Evolutionary conservation across 2,329 filamentous ascomycete genomes (phyloP).

Genomic region (Aspergillus oerlinghausenensis): DNA sequence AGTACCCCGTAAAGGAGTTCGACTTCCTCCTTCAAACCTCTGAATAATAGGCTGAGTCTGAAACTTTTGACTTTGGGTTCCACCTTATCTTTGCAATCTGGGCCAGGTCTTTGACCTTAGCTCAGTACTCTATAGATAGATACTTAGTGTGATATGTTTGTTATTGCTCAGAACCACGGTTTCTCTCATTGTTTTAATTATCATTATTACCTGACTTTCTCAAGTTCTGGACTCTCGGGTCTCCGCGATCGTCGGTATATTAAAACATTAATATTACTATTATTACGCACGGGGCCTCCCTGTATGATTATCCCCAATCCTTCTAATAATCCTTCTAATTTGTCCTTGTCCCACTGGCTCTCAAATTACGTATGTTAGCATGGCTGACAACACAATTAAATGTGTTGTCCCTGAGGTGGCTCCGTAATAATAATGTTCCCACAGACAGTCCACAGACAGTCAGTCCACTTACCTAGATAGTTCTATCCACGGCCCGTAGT

Average conservation of each 20-base stretch:
- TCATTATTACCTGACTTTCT: neutral
- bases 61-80: neutral
- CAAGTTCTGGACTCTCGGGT: no score
- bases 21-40: neutral
- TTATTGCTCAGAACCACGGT: neutral
- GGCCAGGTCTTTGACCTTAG: neutral
- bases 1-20: no score
- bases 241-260: neutral
- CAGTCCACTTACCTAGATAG: neutral
- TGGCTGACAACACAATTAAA: neutral
- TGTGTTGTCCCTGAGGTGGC: neutral
- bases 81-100: neutral
- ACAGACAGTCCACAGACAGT: no score
- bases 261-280: neutral
- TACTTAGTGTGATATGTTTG: no score
- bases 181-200: no score
- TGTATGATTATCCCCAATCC: neutral
- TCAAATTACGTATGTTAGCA: neutral
- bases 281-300: neutral
- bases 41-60: neutral
- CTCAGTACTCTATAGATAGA: neutral
- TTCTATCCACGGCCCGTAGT: neutral
- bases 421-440: no score
- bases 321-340: neutral
- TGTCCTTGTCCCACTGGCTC: neutral